phyloP scores from a whole-genome alignment of 106 monocot species.

The Cymbidium sinense region DNA sequence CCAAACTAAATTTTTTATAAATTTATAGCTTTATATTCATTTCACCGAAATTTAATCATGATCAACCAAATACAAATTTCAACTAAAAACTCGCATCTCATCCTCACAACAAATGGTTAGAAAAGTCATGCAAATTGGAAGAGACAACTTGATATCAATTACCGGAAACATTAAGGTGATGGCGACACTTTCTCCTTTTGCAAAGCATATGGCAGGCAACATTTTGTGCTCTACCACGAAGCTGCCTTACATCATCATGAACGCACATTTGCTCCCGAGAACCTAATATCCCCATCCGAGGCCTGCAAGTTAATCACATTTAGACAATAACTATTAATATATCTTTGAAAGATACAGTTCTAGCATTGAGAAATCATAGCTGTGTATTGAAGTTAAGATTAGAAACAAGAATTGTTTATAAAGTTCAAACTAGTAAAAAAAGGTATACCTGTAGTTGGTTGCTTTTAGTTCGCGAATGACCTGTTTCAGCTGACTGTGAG shows the following conservation, averaged over 20 bases:
- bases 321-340: not conserved
- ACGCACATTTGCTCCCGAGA: conserved; percentile 96
- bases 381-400: not conserved
- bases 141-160: conserved; percentile 2
- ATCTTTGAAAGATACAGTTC: not conserved
- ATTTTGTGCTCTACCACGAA: conserved; percentile 70
- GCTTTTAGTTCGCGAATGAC: conserved; percentile 77
- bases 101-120: not conserved
- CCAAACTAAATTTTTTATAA: too few relatives aligned
- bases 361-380: not conserved
- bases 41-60: not conserved
- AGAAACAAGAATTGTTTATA: not conserved
- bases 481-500: conserved; percentile 95
- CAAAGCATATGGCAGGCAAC: conserved; percentile 76
- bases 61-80: not conserved
- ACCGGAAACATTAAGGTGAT: conserved; percentile 67
- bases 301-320: conserved; percentile 39
- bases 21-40: not conserved
- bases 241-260: conserved; percentile 59
- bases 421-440: not conserved
- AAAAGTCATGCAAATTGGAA: not conserved
- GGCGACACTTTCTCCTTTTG: conserved; percentile 57
- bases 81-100: not conserved
- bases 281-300: conserved; percentile 82
- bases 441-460: conserved; percentile 67